phyloP scores from a whole-genome alignment of 1,284 basidiomycete species.

The Sphaerobolus stellatus region DNA sequence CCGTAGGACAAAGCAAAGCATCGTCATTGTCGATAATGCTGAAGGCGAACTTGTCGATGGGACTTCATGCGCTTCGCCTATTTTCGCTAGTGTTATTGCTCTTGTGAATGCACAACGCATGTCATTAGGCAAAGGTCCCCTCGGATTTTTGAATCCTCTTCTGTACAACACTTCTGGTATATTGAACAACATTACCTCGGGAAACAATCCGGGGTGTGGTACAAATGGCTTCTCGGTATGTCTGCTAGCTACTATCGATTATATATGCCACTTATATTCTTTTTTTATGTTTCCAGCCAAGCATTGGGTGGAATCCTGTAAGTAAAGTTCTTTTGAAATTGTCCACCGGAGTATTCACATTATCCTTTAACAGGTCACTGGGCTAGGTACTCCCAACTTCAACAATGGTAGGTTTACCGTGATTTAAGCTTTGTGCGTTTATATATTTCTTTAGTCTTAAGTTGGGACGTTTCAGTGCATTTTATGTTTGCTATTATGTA shows the following conservation, averaged over 20 bases:
- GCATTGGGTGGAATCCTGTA: constrained; percentile 10
- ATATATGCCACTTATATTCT: background rate
- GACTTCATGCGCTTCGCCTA: constrained; percentile 41
- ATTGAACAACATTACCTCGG: constrained; percentile 18
- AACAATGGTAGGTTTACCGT: too few relatives aligned
- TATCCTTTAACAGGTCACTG: constrained; percentile 45
- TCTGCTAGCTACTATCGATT: background rate
- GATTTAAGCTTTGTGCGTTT: too few relatives aligned
- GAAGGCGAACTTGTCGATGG: constrained; percentile 31
- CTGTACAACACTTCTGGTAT: constrained; percentile 31
- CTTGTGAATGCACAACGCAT: constrained; percentile 41
- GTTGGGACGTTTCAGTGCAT: too few relatives aligned
- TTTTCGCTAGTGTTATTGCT: constrained; percentile 39
- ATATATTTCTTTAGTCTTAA: too few relatives aligned
- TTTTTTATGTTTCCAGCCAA: constrained; percentile 1
- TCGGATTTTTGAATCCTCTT: constrained; percentile 47
- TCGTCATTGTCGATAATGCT: constrained; percentile 30
- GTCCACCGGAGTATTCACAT: background rate
- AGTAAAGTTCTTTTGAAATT: background rate
- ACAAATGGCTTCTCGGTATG: constrained; percentile 13
- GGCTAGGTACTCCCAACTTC: constrained; percentile 63
- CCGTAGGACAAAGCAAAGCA: constrained; percentile 33
- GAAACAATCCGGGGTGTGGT: constrained; percentile 15
- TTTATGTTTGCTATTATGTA: too few relatives aligned
- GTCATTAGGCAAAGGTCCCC: constrained; percentile 32